A percentile compares a stretch with the other conserved stretches of the same genome.
These are phyloP conservation scores for Coemansia sp. DNA, from an alignment of 192 early-diverging fungal genomes.

Conservation along the genomic window DNA sequence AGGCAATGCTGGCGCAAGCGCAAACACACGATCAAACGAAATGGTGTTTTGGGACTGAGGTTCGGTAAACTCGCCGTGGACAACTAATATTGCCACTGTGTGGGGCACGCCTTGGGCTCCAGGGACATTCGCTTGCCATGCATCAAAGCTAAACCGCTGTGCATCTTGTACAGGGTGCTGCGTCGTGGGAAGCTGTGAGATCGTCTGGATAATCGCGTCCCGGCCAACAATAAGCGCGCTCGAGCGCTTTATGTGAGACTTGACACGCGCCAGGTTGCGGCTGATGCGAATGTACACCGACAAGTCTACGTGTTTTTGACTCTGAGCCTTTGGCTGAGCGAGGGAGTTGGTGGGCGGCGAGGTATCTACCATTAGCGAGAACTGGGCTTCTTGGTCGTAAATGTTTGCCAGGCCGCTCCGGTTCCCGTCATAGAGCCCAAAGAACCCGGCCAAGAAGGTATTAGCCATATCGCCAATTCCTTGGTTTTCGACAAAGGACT, in stretches of 20 bases:
- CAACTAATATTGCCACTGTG: conserved; percentile 22
- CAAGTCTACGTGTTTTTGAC: conserved; percentile 48
- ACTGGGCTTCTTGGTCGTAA: conserved; percentile 29
- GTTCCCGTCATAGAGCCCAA: conserved; percentile 41
- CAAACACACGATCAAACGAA: conserved; percentile 48
- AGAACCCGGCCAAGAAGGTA: conserved; percentile 37
- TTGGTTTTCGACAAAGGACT: conserved; percentile 43
- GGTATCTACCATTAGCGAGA: conserved; percentile 48
- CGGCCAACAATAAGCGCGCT: conserved; percentile 27
- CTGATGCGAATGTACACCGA: conserved; percentile 36
- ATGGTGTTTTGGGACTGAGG: conserved; percentile 12
- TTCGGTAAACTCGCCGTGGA: conserved; percentile 49
- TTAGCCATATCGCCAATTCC: conserved; percentile 34
- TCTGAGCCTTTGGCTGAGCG: conserved; percentile 31
- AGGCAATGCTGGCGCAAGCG: conserved; percentile 29
- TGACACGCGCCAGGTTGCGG: conserved; percentile 40
- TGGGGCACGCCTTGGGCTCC: conserved; percentile 7
- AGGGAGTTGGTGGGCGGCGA: conserved; percentile 39
- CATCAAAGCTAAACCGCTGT: conserved; percentile 47
- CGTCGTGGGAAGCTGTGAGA: conserved; percentile 35
- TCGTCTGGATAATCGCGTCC: conserved; percentile 24
- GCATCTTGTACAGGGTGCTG: conserved; percentile 46
- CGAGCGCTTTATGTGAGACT: conserved; percentile 30
- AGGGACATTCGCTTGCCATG: conserved; percentile 33
- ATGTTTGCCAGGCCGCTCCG: conserved; percentile 36